Evolutionary conservation across 176 grass and related monocot genomes (phyloP).

Genomic region (Chloris gayana): DNA sequence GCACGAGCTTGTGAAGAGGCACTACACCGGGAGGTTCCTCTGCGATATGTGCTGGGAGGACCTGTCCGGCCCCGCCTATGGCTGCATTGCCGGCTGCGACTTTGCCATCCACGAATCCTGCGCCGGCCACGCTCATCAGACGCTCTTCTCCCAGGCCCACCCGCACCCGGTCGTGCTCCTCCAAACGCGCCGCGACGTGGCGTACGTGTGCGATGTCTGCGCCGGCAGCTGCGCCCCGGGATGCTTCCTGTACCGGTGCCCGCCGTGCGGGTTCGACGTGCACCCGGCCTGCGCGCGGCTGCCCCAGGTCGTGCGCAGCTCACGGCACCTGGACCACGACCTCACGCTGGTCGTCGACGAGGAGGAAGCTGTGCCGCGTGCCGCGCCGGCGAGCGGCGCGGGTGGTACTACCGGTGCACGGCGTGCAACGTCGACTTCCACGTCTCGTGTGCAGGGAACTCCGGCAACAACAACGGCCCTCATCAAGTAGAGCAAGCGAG

Average conservation of each 20-base stretch:
- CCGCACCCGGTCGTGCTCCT: not conserved
- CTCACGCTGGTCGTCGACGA: not conserved
- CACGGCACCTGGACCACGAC: not conserved
- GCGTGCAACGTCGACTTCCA: slow-evolving; percentile 13
- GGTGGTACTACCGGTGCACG: slow-evolving; percentile 12
- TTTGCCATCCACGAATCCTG: slow-evolving; percentile 12
- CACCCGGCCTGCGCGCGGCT: slow-evolving; percentile 7
- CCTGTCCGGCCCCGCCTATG: not conserved
- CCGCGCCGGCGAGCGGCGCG: not conserved
- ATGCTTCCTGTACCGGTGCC: slow-evolving; percentile 27
- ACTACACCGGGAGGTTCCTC: not conserved
- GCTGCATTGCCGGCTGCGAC: slow-evolving; percentile 17
- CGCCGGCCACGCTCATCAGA: slow-evolving; percentile 7
- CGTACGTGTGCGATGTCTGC: not conserved
- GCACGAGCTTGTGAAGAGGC: slow-evolving; percentile 13
- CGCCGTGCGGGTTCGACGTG: slow-evolving; percentile 22
- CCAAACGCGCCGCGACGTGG: not conserved
- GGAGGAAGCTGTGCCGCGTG: not conserved
- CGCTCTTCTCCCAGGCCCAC: not conserved
- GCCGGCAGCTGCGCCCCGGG: not conserved
- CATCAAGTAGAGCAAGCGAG: not conserved
- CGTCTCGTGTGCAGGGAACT: not conserved
- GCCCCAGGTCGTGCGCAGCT: slow-evolving; percentile 13
- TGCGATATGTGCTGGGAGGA: slow-evolving; percentile 14
- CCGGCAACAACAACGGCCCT: not conserved